These are phyloP conservation scores for Penicillium sp. DNA, from an alignment of 2,329 filamentous ascomycete genomes.

Conservation along the genomic window DNA sequence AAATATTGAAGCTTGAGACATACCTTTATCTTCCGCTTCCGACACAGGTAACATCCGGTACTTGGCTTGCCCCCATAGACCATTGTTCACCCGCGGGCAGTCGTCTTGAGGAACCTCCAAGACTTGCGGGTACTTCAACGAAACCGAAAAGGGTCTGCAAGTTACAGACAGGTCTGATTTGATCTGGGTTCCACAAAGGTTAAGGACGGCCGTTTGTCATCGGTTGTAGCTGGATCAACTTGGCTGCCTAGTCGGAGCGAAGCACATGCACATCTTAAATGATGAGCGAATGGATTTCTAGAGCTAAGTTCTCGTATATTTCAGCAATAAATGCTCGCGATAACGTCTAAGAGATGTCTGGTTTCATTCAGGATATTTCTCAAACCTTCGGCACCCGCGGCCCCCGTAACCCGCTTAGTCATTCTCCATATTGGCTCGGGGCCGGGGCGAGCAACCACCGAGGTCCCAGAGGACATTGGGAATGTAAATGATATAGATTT, in stretches of 20 bases:
- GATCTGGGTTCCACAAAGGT: conserved; percentile 12
- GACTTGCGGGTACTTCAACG: not conserved
- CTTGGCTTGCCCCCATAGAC: conserved; percentile 43
- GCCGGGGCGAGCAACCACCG: too few species aligned
- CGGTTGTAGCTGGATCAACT: conserved; percentile 12
- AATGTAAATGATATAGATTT: not conserved
- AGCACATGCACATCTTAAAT: conserved; percentile 14
- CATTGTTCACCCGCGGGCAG: conserved; percentile 27
- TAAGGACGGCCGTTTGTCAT: conserved; percentile 7
- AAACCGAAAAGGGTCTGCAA: not conserved
- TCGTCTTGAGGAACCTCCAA: not conserved
- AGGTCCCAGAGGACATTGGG: not conserved
- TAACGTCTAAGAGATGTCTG: not conserved
- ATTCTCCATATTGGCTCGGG: not conserved
- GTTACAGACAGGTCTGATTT: conserved; percentile 1
- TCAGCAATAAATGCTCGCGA: not conserved
- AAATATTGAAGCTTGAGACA: conserved; percentile 14
- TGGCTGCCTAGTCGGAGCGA: conserved; percentile 15
- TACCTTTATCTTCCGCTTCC: conserved; percentile 42
- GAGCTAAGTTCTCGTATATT: not conserved
- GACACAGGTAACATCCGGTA: conserved; percentile 41
- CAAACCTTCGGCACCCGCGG: not conserved
- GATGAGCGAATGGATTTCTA: not conserved
- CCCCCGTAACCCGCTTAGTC: not conserved
- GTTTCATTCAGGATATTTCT: not conserved